These are phyloP conservation scores for Hippophae rhamnoides DNA, from an alignment of 306 rosid species.

Conservation along the genomic window DNA sequence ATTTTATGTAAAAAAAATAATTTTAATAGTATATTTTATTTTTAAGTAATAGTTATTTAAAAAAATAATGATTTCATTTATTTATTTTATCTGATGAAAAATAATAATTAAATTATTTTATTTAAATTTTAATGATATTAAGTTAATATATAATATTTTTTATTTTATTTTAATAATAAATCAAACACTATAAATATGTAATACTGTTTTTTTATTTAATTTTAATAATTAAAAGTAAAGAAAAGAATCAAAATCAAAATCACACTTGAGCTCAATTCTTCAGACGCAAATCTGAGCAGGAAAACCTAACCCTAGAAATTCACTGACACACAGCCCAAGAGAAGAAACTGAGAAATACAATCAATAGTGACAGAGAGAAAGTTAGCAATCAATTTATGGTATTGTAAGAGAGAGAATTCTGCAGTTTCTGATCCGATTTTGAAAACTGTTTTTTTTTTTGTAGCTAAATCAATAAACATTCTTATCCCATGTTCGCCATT, in stretches of 20 bases:
- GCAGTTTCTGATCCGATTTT: constrained; percentile 25
- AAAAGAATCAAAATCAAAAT: not conserved
- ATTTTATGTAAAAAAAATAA: too few species aligned
- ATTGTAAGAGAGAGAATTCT: constrained; percentile 4
- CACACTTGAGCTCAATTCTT: constrained; percentile 2
- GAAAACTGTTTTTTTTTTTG: not conserved
- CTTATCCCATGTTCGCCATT: constrained; percentile 21
- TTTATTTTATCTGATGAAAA: too few species aligned
- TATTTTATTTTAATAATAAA: too few species aligned
- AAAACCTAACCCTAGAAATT: constrained; percentile 33
- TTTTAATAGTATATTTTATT: too few species aligned
- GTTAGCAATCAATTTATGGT: not conserved
- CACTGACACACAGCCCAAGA: not conserved
- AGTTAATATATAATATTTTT: too few species aligned
- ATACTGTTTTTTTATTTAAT: too few species aligned
- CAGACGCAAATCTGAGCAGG: constrained; percentile 1
- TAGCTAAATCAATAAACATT: not conserved
- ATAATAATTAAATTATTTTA: too few species aligned
- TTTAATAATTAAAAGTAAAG: not conserved
- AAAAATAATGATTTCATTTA: too few species aligned
- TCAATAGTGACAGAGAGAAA: not conserved
- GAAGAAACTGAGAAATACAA: constrained; percentile 1
- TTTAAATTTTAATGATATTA: too few species aligned
- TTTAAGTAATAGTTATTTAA: too few species aligned
- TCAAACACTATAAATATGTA: too few species aligned